Evolutionary conservation across 495 filamentous ascomycete genomes (phyloP), one percentile per base, ranked within the genome.

Genomic region (Neurospora sp.): DNA sequence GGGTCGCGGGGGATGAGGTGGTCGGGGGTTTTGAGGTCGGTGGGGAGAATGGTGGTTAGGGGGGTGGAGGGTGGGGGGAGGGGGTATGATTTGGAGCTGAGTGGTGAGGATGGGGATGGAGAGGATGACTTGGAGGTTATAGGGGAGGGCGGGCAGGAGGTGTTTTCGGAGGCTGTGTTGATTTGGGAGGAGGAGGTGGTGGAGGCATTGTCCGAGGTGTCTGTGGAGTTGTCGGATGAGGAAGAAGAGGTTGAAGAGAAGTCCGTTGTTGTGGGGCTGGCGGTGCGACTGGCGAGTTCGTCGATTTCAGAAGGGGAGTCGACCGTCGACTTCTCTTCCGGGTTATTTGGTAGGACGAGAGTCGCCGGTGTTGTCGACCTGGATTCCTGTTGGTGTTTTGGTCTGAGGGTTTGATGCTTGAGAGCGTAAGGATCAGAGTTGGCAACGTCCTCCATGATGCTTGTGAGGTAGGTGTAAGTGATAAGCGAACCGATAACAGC

Each of bases 11-110:
- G 88, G n/a, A 97, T 92, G 85, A 96, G 93, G 69, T 82, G 83
- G 78, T 98, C 95, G 17, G 94, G 94, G 0, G 95, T 98, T 45
- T 90, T 90, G 72, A 91, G 84, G 77, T 98, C 95, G 77, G 92
- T 78, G 42, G 89, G 86, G 9, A 97, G 85, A 19, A 96, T 87
- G 45, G 87, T 83, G 59, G 86, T 90, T 17, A 89, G 13, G 2
- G 11, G 76, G 69, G 81, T 86, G 7, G 90, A 87, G n/a, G 85
- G 88, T 8, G 94, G 94, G 21, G 94, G 93, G 13, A 97, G 84
- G 6, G 92, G 90, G 71, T 85, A 86, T 10, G 66, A 72, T 10
- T 54, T 48, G n/a, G n/a, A n/a, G n/a, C n/a, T 11, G 10, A 24
- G 19, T 28, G 10, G 10, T 5, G 21, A 54, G 5, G 36, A 36